Evolutionary conservation across 1,284 basidiomycete species (phyloP).

Genomic region (Trametes pubescens): DNA sequence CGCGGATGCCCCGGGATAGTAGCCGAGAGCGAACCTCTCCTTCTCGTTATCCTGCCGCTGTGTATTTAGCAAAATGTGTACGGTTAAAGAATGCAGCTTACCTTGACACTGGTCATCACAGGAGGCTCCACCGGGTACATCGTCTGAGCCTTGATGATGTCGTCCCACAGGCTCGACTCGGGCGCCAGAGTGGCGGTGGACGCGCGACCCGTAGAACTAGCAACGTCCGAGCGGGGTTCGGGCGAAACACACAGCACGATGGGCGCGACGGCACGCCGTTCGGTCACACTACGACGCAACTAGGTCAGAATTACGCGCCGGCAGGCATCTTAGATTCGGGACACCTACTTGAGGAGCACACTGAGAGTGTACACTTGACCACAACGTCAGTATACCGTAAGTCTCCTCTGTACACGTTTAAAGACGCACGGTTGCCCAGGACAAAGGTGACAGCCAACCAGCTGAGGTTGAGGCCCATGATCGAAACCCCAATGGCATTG

Average conservation of each 20-base stretch:
- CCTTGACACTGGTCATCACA: constrained; percentile 2
- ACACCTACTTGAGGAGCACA: constrained; percentile 25
- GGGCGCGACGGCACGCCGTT: background rate
- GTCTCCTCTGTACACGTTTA: no score
- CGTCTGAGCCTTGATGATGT: constrained; percentile 21
- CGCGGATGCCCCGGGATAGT: background rate
- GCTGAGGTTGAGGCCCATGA: constrained; percentile 15
- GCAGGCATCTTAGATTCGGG: background rate
- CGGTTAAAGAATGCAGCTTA: constrained; percentile 1
- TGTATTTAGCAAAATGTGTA: background rate
- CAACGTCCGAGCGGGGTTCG: background rate
- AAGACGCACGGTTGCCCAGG: constrained; percentile 27
- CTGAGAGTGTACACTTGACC: constrained; percentile 28
- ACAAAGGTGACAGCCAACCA: constrained; percentile 27
- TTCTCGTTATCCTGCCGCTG: background rate
- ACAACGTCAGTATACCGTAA: background rate
- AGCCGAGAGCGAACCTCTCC: constrained; percentile 3
- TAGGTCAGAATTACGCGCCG: background rate
- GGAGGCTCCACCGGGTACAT: constrained; percentile 5
- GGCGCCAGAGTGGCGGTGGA: constrained; percentile 17
- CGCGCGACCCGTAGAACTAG: constrained; percentile 9
- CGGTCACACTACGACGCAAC: background rate
- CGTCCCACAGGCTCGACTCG: constrained; percentile 20
- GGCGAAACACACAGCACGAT: constrained; percentile 1
- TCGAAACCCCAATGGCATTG: constrained; percentile 16